phyloP scores from a whole-genome alignment of 345 rosid species.

The Fremontodendron californicum region DNA sequence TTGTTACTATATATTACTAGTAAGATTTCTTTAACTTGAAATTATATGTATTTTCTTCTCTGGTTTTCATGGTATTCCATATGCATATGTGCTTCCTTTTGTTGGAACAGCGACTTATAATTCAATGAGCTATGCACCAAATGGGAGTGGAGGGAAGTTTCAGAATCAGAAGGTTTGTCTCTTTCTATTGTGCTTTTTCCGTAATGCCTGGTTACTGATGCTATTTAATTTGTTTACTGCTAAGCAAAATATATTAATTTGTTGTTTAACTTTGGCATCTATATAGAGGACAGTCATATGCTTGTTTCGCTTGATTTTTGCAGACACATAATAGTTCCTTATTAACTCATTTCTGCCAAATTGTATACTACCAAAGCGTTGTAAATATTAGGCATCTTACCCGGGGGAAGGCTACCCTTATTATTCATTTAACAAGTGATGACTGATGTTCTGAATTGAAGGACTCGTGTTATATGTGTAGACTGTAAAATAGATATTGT shows the following conservation, averaged over 20 bases:
- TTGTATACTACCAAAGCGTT: too few species aligned
- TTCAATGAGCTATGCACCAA: conserved; percentile 62
- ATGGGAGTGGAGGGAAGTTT: conserved; percentile 70
- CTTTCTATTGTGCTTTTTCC: conserved; percentile 22
- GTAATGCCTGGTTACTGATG: not conserved
- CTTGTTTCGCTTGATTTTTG: not conserved
- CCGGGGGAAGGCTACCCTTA: too few species aligned
- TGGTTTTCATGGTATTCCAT: conserved; percentile 74
- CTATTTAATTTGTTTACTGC: conserved; percentile 9
- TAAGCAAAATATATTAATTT: not conserved
- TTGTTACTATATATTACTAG: conserved; percentile 25
- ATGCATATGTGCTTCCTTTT: conserved; percentile 65
- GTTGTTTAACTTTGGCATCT: conserved; percentile 13
- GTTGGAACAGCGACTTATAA: conserved; percentile 71
- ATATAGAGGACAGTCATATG: not conserved
- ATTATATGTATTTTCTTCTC: conserved; percentile 63
- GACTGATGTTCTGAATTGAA: not conserved
- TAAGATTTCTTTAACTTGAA: conserved; percentile 45
- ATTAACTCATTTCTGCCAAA: not conserved
- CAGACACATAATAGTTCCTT: not conserved
- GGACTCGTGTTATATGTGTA: not conserved
- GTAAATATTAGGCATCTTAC: too few species aligned
- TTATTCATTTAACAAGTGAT: not conserved
- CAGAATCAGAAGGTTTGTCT: conserved; percentile 76
- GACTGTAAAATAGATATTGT: not conserved